Evolutionary conservation across 2,329 filamentous ascomycete genomes (phyloP).

Genomic region (Beauveria sp.): DNA sequence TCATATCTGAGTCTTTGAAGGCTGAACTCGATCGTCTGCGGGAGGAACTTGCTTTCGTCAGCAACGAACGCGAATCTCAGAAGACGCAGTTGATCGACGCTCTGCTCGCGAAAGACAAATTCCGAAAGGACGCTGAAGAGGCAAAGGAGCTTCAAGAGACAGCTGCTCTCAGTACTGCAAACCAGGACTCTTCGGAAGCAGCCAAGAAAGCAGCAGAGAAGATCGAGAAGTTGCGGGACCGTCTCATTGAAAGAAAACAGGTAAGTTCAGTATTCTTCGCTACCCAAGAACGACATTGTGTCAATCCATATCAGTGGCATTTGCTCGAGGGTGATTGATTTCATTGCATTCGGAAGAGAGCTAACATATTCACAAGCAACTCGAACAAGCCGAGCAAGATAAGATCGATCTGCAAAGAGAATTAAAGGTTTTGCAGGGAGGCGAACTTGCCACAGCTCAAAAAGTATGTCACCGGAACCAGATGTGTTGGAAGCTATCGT

Average conservation of each 20-base stretch:
- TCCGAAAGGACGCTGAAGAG: constrained; percentile 47
- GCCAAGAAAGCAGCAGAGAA: constrained; percentile 41
- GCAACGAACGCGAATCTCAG: constrained; percentile 47
- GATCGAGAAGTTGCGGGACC: constrained; percentile 49
- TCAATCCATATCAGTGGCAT: neutral
- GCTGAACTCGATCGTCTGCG: constrained; percentile 50
- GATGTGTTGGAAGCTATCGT: neutral
- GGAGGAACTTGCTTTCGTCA: constrained; percentile 40
- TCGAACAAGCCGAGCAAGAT: constrained; percentile 50
- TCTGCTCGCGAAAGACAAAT: constrained; percentile 52
- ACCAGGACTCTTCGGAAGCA: constrained; percentile 27
- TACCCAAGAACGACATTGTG: too few species aligned
- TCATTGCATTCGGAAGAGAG: too few species aligned
- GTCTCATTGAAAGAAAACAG: constrained; percentile 50
- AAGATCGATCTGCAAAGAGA: constrained; percentile 48
- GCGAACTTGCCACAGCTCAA: constrained; percentile 40
- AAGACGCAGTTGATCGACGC: constrained; percentile 54
- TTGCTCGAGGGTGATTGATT: neutral
- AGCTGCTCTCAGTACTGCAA: constrained; percentile 25
- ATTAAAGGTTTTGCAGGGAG: constrained; percentile 45
- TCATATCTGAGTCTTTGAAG: constrained; percentile 51
- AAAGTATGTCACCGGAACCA: constrained; percentile 37
- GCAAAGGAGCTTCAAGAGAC: constrained; percentile 34
- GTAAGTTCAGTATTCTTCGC: constrained; percentile 33
- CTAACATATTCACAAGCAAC: constrained; percentile 36